These are phyloP conservation scores for Rhodotorula paludigena DNA, from an alignment of 768 basidiomycete species.

Conservation along the genomic window DNA sequence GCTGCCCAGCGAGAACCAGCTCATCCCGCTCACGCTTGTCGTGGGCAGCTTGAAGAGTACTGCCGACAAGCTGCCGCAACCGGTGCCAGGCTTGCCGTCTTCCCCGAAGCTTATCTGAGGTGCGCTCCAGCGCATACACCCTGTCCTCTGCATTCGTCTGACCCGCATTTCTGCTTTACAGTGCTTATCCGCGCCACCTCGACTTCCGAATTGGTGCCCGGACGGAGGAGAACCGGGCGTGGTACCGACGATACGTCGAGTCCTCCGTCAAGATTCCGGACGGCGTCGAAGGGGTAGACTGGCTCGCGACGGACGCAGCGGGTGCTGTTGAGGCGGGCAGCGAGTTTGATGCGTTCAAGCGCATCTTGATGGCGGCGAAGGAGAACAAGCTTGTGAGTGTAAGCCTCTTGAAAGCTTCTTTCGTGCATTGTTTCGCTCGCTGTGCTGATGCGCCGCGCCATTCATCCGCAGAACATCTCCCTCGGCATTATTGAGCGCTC, in stretches of 20 bases:
- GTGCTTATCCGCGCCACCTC: background rate
- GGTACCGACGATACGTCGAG: background rate
- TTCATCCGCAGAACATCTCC: background rate
- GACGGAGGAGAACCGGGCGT: background rate
- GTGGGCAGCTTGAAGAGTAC: background rate
- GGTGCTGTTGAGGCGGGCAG: background rate
- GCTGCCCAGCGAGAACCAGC: background rate
- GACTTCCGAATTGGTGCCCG: background rate
- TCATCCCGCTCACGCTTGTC: background rate
- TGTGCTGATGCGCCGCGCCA: too few relatives aligned
- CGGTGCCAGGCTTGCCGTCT: background rate
- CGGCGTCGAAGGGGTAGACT: background rate
- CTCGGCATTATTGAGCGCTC: conserved; percentile 19
- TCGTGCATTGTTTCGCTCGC: too few relatives aligned
- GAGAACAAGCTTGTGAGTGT: background rate
- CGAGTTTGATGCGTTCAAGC: background rate
- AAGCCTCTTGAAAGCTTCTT: too few relatives aligned
- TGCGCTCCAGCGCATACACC: background rate
- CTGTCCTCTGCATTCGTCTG: background rate
- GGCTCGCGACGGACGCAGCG: background rate
- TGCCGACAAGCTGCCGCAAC: background rate
- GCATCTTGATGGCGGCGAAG: background rate
- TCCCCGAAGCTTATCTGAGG: background rate
- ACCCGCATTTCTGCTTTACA: background rate
- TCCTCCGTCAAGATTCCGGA: background rate